Evolutionary conservation across 768 basidiomycete genomes (phyloP), one percentile per base, ranked within the genome.

Genomic region (Crucibulum laeve): DNA sequence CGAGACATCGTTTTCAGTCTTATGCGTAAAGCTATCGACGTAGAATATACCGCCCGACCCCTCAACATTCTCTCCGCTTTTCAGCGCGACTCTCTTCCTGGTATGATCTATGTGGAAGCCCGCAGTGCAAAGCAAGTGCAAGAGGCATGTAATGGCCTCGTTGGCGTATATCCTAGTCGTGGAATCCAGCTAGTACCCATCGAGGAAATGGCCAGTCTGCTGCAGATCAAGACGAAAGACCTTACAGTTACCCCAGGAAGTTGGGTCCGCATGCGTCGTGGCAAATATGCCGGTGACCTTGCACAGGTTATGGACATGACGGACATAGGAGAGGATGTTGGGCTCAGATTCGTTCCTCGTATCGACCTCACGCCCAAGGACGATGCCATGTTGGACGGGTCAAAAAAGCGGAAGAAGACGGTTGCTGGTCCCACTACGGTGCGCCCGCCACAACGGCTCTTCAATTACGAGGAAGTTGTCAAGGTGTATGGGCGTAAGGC

Each of bases 21-120:
- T 39, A 93, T 96, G 79, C 84, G 92, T 45, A 98, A 96, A 65
- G 80, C 91, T 21, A 79, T 95, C 38, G 87, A 89, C 54, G 72
- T 85, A 18, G 88, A 95, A 60, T 87, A 83, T 61, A 78, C 78
- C 2, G 80, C 79, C 36, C 75, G 73, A 24, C 91, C 92, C 0
- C 77, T 97, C 30, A 76, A 76, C n/a, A 93, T 99, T 52, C 69
- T 88, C 35, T 91, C 96, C 5, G 92, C 91, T 4, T 99, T 99
- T 66, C 89, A 95, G 61, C 86, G 95, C 36, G 94, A 98, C 60
- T 94, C 94, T 2, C 71, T 99, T 2, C 83, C 88, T 0, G 95
- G 95, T 1, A 92, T 92, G 83, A 85, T 99, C 48, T 99, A 98
- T 58, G 84, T 99, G 37, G 96, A 99, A 67, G 92, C 95, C 6